Conservation (phyloP, 2,329 filamentous ascomycete species). For the Aureobasidium zeae region DNA sequence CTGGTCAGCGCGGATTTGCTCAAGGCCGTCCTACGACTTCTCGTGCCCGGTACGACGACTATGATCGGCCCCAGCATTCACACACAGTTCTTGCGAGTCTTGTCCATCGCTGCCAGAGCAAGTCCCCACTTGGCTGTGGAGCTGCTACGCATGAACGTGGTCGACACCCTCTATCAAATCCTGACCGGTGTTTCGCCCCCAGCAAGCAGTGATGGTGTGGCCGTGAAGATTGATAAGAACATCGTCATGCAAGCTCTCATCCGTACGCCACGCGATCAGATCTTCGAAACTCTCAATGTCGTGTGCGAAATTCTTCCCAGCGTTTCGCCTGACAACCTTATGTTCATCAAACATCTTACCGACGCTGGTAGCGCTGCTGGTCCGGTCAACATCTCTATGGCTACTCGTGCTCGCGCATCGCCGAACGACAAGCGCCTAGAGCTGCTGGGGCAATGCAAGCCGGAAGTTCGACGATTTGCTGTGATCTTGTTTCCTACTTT, state of each 20-base stretch:
- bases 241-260: constrained; percentile 98
- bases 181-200: constrained; percentile 91
- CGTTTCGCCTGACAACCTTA: constrained; percentile 49
- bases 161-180: constrained; percentile 96
- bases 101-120: constrained; percentile 81
- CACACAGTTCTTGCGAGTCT: constrained; percentile 86
- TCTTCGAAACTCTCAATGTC: constrained; percentile 94
- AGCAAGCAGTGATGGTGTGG: constrained; percentile 63
- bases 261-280: constrained; percentile 87
- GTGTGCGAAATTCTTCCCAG: constrained; percentile 88
- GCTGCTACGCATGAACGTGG: constrained; percentile 89
- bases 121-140: constrained; percentile 82
- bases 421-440: constrained; percentile 74
- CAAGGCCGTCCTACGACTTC: constrained; percentile 71
- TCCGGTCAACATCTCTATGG: constrained; percentile 36
- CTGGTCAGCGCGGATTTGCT: constrained; percentile 83
- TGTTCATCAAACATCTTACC: constrained; percentile 42
- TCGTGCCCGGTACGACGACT: constrained; percentile 91
- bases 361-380: constrained; percentile 43
- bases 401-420: constrained; percentile 42
- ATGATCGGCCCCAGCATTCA: constrained; percentile 90
- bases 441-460: constrained; percentile 70
- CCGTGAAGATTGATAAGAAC: constrained; percentile 85
- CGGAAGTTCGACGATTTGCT: constrained; percentile 82
- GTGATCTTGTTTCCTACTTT: constrained; percentile 88